Base-by-base conservation (phyloP, 2,329 filamentous ascomycete genomes). In the Intubia oerlemansii region DNA sequence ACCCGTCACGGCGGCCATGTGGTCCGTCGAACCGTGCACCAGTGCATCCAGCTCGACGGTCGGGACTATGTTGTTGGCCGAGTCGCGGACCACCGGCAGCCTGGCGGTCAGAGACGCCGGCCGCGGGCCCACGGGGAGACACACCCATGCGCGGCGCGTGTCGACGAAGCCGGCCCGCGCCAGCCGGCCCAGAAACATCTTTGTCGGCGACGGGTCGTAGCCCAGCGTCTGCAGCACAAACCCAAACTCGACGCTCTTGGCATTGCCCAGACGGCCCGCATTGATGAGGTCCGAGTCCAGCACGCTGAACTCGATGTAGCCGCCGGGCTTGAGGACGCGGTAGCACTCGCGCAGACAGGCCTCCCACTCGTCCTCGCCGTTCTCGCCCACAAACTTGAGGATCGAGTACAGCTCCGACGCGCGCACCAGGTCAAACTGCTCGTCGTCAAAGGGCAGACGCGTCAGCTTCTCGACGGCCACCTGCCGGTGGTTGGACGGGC, bases 241-340 rank as follows among this genome's bases (percentile, higher is more conserved):
- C 23, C 77, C 76, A 44, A 98, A 95, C 50, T 95, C 84, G 31
- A 90, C 80, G 27, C 75, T 77, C 47, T 88, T 76, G 25, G 81
- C 80, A 32, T 80, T 70, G 20, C 74, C 80, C 13, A 73, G 59
- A 0, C 77, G 71, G 0, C 84, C 84, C 1, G 81, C 72, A 38
- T 82, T 84, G 36, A 90, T 70, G 40, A 98, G 71, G 43, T 91
- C 82, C 2, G 82, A 77, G 48, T 98, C 88, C 40, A 95, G 66
- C 25, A 95, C 54, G 36, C 70, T 73, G 53, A 88, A 98, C 45
- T 98, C 88, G 33, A 98, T 57, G 48, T 85, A 85, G 18, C 88
- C 88, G 28, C 81, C 82, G 1, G 85, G 84, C 54, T 92, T 92
- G 40, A 93, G 69, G 33, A 90, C 75, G 34, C 88, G 81, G 55